phyloP scores from a whole-genome alignment of 1,284 basidiomycete species.

The Sanguinoderma infundibulare region DNA sequence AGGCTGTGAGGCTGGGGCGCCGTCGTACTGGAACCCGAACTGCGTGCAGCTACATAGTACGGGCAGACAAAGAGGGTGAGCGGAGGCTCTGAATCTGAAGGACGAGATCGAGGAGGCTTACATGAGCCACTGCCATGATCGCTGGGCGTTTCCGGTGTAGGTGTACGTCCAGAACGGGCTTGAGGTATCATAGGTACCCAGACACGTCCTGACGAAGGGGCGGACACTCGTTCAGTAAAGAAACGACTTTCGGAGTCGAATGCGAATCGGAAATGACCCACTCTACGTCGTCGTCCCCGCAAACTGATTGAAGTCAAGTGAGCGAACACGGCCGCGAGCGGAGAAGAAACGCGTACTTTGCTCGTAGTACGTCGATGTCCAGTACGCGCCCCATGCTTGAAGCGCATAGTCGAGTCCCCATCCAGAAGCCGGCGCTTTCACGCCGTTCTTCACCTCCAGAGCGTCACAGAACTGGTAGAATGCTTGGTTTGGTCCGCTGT shows the following conservation, averaged over 20 bases:
- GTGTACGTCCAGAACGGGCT: slow-evolving; percentile 53
- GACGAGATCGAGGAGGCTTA: slow-evolving; percentile 27
- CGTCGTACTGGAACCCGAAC: slow-evolving; percentile 62
- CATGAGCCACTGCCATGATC: slow-evolving; percentile 66
- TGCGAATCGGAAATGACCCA: slow-evolving; percentile 28
- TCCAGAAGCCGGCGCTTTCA: slow-evolving; percentile 53
- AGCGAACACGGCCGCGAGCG: not conserved
- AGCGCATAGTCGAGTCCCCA: slow-evolving; percentile 70
- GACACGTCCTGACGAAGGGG: slow-evolving; percentile 47
- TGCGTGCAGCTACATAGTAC: slow-evolving; percentile 58
- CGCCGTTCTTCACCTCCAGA: slow-evolving; percentile 68
- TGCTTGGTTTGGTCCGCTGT: slow-evolving; percentile 37
- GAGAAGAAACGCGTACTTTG: slow-evolving; percentile 37
- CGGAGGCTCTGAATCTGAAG: not conserved
- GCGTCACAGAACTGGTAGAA: slow-evolving; percentile 76
- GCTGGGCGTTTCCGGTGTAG: slow-evolving; percentile 48
- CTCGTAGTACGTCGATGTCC: slow-evolving; percentile 47
- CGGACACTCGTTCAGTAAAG: not conserved
- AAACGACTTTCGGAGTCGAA: too few relatives aligned
- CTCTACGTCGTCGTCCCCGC: slow-evolving; percentile 42
- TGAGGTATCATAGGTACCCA: slow-evolving; percentile 57
- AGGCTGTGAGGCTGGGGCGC: slow-evolving; percentile 51
- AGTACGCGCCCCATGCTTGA: slow-evolving; percentile 61
- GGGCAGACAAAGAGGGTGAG: too few relatives aligned
- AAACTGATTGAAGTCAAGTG: slow-evolving; percentile 39